phyloP scores from a whole-genome alignment of 2,329 filamentous ascomycete genomes.

The Trichoderma cornu-damae region DNA sequence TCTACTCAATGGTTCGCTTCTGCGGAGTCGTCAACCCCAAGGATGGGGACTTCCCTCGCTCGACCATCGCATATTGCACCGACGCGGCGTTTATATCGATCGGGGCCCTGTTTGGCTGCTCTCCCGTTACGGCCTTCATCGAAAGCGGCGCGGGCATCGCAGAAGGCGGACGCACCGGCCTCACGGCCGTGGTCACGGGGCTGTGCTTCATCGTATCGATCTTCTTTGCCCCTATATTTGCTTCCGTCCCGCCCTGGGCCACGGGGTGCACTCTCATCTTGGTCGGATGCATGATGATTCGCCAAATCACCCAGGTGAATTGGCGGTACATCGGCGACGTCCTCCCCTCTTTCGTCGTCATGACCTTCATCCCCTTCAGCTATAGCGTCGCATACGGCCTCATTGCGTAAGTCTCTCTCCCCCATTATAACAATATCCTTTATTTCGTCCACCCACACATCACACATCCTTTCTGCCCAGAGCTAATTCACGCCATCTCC shows the following conservation, averaged over 20 bases:
- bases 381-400: constrained; percentile 75
- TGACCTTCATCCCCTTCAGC: constrained; percentile 71
- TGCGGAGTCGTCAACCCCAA: constrained; percentile 58
- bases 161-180: constrained; percentile 66
- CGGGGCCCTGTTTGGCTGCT: constrained; percentile 62
- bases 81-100: constrained; percentile 69
- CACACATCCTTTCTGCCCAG: not conserved
- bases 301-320: constrained; percentile 68
- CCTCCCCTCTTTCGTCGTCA: constrained; percentile 68
- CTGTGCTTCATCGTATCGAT: constrained; percentile 66
- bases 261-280: constrained; percentile 69
- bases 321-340: constrained; percentile 73
- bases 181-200: constrained; percentile 65
- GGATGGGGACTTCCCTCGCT: constrained; percentile 79
- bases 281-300: constrained; percentile 73
- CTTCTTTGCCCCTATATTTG: constrained; percentile 72
- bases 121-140: constrained; percentile 69
- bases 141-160: constrained; percentile 72
- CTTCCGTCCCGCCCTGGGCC: constrained; percentile 72
- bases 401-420: constrained; percentile 53
- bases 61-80: constrained; percentile 70
- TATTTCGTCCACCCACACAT: too few species aligned
- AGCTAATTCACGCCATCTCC: not conserved
- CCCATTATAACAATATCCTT: not conserved
- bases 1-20: constrained; percentile 79